Conservation (phyloP, 257 asterid genomes). For the Rubia yunnanensis region DNA sequence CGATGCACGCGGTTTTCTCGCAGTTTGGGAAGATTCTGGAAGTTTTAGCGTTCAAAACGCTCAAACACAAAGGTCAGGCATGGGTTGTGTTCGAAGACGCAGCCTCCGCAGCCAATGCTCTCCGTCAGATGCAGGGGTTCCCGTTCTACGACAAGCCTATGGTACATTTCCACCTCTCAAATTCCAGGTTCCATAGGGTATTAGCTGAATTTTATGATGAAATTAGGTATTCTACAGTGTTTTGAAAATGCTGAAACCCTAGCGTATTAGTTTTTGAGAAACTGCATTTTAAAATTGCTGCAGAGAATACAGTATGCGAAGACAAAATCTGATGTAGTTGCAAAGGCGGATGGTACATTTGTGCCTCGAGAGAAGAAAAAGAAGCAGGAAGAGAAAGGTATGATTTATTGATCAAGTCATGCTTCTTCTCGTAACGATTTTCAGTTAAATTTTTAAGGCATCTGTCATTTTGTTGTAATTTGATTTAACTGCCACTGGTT, state of each 20-base stretch:
- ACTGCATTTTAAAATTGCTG: constrained; percentile 8
- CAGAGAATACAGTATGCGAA: constrained; percentile 94
- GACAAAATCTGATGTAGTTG: constrained; percentile 81
- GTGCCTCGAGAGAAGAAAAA: constrained; percentile 86
- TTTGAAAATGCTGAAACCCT: neutral
- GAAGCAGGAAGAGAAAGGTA: constrained; percentile 92
- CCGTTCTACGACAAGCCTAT: constrained; percentile 94
- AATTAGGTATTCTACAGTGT: neutral
- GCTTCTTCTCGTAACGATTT: neutral
- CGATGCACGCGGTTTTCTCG: constrained; percentile 88
- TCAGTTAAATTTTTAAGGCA: neutral
- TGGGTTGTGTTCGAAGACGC: constrained; percentile 95
- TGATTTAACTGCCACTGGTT: neutral
- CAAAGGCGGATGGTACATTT: constrained; percentile 90
- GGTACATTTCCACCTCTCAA: constrained; percentile 27
- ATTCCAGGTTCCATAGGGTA: neutral
- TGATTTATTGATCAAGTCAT: neutral
- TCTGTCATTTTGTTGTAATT: neutral
- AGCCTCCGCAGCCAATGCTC: constrained; percentile 72
- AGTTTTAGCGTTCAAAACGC: constrained; percentile 98
- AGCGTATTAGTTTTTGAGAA: neutral
- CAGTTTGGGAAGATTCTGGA: constrained; percentile 92
- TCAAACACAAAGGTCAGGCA: constrained; percentile 97
- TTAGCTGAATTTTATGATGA: neutral
- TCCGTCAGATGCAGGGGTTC: constrained; percentile 93